Evolutionary conservation across 1,139 yeast species (phyloP).

Genomic region (Zygoascus sp.): DNA sequence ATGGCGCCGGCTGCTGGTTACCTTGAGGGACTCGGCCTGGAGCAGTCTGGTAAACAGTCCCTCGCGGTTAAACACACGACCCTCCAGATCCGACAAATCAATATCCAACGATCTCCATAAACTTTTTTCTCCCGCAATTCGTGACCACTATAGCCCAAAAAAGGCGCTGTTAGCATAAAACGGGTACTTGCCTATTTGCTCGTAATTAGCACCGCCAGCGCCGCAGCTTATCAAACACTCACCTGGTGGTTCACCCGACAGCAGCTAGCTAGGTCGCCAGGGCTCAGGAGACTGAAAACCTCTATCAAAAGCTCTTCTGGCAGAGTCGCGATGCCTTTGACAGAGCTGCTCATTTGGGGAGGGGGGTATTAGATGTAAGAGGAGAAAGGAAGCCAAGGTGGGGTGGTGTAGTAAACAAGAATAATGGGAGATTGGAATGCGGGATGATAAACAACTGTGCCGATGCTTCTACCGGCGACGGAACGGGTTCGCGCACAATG

Average conservation of each 20-base stretch:
- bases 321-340: constrained; percentile 5
- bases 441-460: neutral
- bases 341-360: neutral
- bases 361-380: no score
- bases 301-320: constrained; percentile 22
- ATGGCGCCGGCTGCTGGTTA: neutral
- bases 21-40: neutral
- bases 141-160: constrained; percentile 13
- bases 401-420: neutral
- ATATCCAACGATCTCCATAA: constrained; percentile 15
- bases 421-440: constrained; percentile 7
- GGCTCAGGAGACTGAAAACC: constrained; percentile 17
- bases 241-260: constrained; percentile 13
- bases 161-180: no score
- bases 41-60: neutral
- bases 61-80: neutral
- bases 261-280: constrained; percentile 19
- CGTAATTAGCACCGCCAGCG: neutral
- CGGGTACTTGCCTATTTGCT: no score
- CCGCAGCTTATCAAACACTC: constrained; percentile 6
- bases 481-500: no score
- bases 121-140: constrained; percentile 13
- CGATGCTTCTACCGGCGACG: no score
- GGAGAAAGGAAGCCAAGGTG: no score
- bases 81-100: neutral